Evolutionary conservation across 352 stramenopile genomes (phyloP), one percentile per base, ranked within the genome.

Genomic region (Phytophthora tubulina): DNA sequence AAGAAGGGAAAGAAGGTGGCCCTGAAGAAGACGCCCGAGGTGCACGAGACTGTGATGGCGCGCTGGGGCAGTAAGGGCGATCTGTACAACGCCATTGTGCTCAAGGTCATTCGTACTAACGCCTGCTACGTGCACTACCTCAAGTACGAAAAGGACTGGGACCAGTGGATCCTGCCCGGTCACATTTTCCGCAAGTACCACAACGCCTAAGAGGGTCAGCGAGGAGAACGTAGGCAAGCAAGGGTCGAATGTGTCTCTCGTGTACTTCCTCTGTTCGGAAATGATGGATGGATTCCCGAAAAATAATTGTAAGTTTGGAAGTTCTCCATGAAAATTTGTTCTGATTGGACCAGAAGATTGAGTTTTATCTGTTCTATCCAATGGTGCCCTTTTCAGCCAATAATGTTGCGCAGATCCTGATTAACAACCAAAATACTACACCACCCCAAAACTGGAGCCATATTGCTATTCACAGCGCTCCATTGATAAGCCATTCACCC

Each of bases 61-160:
- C 79, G 85, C 38, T 94, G 86, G 86, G 86, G 86, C 48, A 90
- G 79, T 55, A 85, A 79, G 11, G 84, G 85, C 15, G 76, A 92
- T 59, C 67, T 94, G 30, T 94, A 91, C 81, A 88, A 91, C 39
- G 85, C 86, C 42, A 89, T 92, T 33, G 85, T 94, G 64, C 85
- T 92, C 48, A 92, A 92, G 72, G 86, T 93, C 30, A 86, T 93
- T 57, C 84, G 80, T 61, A 87, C 86, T 2, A 92, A 93, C 59
- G 85, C 86, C 6, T 92, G 85, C 65, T 79, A 86, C 44, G 86
- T 94, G 79, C 86, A 94, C 73, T 94, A 93, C 62, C 75, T 93
- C 65, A 93, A 94, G 79, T 93, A 87, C 56, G 84, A 94, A 61
- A 92, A 91, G 57, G 85, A 94, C 74, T 94, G 86, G 86, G 84